Percentiles rank a stretch among this genome's conserved stretches.
Evolutionary conservation across 1,284 basidiomycete species (phyloP).

Genomic region (Sparassis latifolia): DNA sequence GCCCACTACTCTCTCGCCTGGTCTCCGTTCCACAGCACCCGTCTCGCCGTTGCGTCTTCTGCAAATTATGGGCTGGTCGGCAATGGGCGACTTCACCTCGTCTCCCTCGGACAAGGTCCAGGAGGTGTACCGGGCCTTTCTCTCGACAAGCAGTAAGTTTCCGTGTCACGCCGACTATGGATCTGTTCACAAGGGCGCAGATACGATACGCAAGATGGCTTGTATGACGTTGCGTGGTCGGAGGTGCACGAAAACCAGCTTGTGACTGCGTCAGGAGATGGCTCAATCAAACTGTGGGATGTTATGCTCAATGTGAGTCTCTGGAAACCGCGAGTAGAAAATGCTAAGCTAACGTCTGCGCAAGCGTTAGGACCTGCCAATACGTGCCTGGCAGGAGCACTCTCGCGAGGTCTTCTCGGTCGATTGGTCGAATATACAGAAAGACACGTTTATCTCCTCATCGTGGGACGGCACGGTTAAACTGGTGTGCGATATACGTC

Average conservation of each 20-base stretch:
- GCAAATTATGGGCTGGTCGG: conserved; percentile 96
- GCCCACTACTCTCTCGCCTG: conserved; percentile 86
- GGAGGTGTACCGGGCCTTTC: conserved; percentile 38
- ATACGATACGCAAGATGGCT: conserved; percentile 90
- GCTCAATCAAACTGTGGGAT: conserved; percentile 90
- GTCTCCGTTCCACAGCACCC: conserved; percentile 86
- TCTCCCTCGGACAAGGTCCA: conserved; percentile 45
- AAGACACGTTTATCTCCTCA: conserved; percentile 82
- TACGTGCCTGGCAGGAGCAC: conserved; percentile 93
- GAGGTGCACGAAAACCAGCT: conserved; percentile 94
- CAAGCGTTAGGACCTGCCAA: conserved; percentile 72
- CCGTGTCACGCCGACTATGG: neutral
- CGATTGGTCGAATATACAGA: conserved; percentile 95
- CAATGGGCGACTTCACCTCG: conserved; percentile 81
- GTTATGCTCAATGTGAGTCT: conserved; percentile 73
- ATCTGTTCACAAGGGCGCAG: conserved; percentile 34
- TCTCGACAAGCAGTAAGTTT: conserved; percentile 60
- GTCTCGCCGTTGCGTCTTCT: conserved; percentile 82
- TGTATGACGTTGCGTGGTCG: conserved; percentile 91
- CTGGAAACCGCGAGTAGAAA: too few species aligned
- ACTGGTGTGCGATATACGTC: conserved; percentile 49
- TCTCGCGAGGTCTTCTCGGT: conserved; percentile 89
- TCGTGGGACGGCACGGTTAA: conserved; percentile 94
- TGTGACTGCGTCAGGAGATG: conserved; percentile 85
- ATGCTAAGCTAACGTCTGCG: neutral